Base-by-base conservation (phyloP, 805 yeast species). In the Starmerella geochares region DNA sequence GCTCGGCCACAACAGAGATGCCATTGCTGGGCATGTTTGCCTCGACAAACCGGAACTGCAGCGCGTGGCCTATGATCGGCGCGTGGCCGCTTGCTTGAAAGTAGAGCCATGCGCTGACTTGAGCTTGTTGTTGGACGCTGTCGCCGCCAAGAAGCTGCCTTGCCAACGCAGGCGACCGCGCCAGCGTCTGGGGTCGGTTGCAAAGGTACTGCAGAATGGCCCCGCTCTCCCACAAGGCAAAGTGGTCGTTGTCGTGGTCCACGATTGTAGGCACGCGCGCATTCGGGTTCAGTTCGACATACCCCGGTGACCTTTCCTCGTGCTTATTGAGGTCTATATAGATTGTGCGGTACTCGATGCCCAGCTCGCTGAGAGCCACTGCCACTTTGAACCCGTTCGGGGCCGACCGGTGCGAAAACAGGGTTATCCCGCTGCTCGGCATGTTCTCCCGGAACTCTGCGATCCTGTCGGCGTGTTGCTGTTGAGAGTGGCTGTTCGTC, bases 341-440 rank as follows among this genome's bases (percentile, higher is more conserved):
- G 49, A 87, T 79, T 2, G 96, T 86, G 58, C 80, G 78, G 68
- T 83, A 90, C 29, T 77, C 77, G 61, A 82, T 75, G 50, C 83
- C 83, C 58, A 90, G 75, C 66, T 90, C 97, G 51, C 86, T 78
- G 52, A 92, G 71, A 27, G 86, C 81, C 40, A 88, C 86, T 24
- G 96, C 95, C 14, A 90, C 95, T 67, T 92, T 90, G 73, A 86
- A 88, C 1, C 96, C 96, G 66, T 88, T 88, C 24, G 96, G 96
- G 1, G 96, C 96, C 3, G 90, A 81, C 58, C 94, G 81, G 79
- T 67, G 94, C 60, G 77, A 84, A 56, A 77, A 86, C 42, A 88
- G 71, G 1, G 95, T 86, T 65, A 77, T 85, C 1, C 96, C 96
- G 55, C 80, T 83, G 17, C 74, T 66, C 10, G 95, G 94, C 57